Base-by-base conservation (phyloP, 2,329 filamentous ascomycete genomes). In the Aureobasidium zeae region DNA sequence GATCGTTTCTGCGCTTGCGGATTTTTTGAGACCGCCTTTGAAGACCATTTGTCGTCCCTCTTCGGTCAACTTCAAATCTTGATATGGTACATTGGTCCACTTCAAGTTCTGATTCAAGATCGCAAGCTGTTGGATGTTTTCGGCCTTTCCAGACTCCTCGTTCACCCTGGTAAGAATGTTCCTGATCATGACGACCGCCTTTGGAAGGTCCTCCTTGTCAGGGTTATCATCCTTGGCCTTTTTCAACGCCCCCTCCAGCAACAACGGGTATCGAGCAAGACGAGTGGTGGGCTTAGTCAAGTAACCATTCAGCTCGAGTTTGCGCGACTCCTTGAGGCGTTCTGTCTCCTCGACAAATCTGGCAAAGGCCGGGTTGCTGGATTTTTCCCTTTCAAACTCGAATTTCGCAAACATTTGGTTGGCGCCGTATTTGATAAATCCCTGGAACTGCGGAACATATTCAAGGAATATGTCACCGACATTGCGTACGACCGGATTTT, bases 301-400 rank as follows among this genome's bases (percentile, higher is more conserved):
- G 59, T 98, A 98, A 53, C 91, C 91, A 62, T 98, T 98, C 47
- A 98, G 71, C 63, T 98, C 91, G 34, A 98, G 72, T 65, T 98
- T 98, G 51, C 91, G 78, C 5, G 89, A 96, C 63, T 98, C 91
- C 62, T 95, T 95, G 54, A 94, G 77, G 47, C 91, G 76, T 63
- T 98, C 91, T 5, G 93, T 94, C 62, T 96, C 88, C 52, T 98
- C 91, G 19, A 96, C 91, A 54, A 96, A 95, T 56, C 83, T 86
- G 39, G 82, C 71, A 61, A 98, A 98, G 29, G 76, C 77, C 1
- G 81, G 76, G 56, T 98, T 98, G 45, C 79, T 76, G 12, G 83
- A 81, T 54, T 91, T 86, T 66, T 98, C 91, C 56, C 91, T 91
- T 64, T 98, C 91, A 60, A 96, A 98, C 59, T 95, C 91, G 57